Evolutionary conservation across 345 rosid genomes (phyloP), one percentile per base, ranked within the genome.

Genomic region (Acer negundo): DNA sequence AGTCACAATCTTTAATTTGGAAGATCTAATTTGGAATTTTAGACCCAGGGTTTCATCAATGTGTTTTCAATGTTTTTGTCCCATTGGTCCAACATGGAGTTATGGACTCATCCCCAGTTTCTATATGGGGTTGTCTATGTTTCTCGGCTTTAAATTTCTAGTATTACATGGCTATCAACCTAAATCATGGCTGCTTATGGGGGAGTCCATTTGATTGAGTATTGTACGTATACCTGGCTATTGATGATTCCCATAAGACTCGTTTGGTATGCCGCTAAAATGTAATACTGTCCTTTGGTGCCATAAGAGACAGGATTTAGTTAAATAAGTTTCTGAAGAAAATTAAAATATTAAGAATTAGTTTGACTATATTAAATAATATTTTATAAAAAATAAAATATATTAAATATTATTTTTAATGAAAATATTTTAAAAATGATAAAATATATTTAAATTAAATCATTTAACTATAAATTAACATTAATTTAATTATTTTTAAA

Each of bases 111-210:
- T 35, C 38, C 38, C 38, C 6, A 11, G 46, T 35, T 12, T 17
- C 19, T 46, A 17, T 46, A 35, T 69, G 1, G 12, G 7, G 51
- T 20, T 69, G 20, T 16, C 40, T 47, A 15, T 13, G 20, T 69
- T 47, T 47, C 59, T 69, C 15, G 10, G 31, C 72, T 69, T 47
- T 47, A 40, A 67, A 67, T 67, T 40, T 67, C 23, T 42, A 67
- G 59, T 23, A 51, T 51, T 51, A 51, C 56, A 51, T 16, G 55
- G 56, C n/a, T 16, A 16, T 51, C 44, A 24, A n/a, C 22, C 19
- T 24, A 26, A 16, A 1, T 51, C 22, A 16, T 23, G 44, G 42
- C 51, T 51, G 61, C 73, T 8, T 70, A 26, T 49, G 73, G 7
- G 24, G 42, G 58, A 24, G 8, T 51, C 55, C 38, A 7, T 26